Evolutionary conservation across 306 rosid species (phyloP), one percentile per base, ranked within the genome.

Genomic region (Malus sieversii): DNA sequence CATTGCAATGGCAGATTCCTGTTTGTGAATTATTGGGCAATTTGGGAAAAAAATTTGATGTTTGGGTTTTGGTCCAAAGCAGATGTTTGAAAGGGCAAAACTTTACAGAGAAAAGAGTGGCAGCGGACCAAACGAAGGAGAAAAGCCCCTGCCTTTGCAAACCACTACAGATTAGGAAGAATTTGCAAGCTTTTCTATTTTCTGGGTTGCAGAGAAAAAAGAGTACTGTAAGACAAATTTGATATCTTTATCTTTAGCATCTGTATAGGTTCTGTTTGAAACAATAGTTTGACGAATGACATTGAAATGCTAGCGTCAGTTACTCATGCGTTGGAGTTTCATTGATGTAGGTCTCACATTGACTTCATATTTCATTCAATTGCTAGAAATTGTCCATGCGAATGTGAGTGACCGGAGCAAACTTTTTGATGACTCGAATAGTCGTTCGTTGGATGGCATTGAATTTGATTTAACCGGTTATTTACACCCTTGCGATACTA

Each of bases 81-180:
- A 90, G 96, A 78, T 88, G 60, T 32, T 82, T 40, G 59, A 73
- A 70, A 74, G 69, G 55, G 76, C 82, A 59, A 82, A 85, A 75
- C 10, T 38, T 75, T 71, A 75, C 67, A 64, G 74, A 23, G 72
- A 68, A 72, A 81, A 48, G 44, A 71, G 68, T 40, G 77, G 29
- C 18, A 71, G 57, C 62, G 82, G 52, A 73, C 60, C 72, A 22
- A 65, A 18, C 1, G 84, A 66, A 76, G 81, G 77, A 73, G 82
- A 84, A 82, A 84, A 6, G 20, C 72, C 84, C 8, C 44, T 72
- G 65, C 69, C 86, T 58, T 67, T 79, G 68, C 83, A 64, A 70
- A 66, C 82, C 61, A 40, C 57, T 65, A 51, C 70, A 72, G 77
- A 72, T 68, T 75, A 80, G 83, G 84, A 75, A 66, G 35, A 73